These are phyloP conservation scores for Protomyces gravidus DNA, from an alignment of 1,139 yeast species.

Conservation along the genomic window DNA sequence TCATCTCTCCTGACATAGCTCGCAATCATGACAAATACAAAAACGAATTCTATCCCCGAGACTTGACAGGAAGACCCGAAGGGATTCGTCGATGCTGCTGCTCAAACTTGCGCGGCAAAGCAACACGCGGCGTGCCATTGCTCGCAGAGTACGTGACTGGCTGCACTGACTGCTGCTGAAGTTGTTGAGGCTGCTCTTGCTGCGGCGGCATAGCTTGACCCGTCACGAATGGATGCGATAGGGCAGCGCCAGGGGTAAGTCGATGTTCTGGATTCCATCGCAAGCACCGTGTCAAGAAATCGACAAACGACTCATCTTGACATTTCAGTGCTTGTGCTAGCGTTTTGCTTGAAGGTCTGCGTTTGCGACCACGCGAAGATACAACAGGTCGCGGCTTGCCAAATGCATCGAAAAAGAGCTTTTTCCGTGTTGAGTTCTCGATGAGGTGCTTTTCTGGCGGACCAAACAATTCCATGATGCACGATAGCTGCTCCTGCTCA, in stretches of 20 bases:
- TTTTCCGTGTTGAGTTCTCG: slow-evolving; percentile 41
- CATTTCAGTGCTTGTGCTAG: slow-evolving; percentile 37
- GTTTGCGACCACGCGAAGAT: slow-evolving; percentile 40
- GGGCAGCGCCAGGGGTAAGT: slow-evolving; percentile 46
- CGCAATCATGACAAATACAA: too few relatives aligned
- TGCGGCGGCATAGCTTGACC: slow-evolving; percentile 33
- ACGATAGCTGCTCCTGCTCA: slow-evolving; percentile 62
- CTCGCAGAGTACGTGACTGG: too few relatives aligned
- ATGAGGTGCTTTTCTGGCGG: slow-evolving; percentile 50
- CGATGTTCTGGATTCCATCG: slow-evolving; percentile 57
- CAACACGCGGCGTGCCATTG: not conserved
- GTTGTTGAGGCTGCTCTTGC: too few relatives aligned
- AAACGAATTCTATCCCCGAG: not conserved
- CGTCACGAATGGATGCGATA: slow-evolving; percentile 45
- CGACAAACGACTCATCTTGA: slow-evolving; percentile 42
- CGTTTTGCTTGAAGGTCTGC: slow-evolving; percentile 39
- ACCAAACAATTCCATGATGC: slow-evolving; percentile 60
- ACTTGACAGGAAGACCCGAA: not conserved
- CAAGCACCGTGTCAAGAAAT: slow-evolving; percentile 43
- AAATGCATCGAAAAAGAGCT: slow-evolving; percentile 45
- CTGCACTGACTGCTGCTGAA: too few relatives aligned
- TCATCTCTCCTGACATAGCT: too few relatives aligned
- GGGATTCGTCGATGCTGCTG: not conserved
- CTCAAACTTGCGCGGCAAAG: not conserved
- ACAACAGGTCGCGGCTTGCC: slow-evolving; percentile 44